These are phyloP conservation scores for Phytopythium kandeliae DNA, from an alignment of 352 stramenopile species.

Conservation along the genomic window DNA sequence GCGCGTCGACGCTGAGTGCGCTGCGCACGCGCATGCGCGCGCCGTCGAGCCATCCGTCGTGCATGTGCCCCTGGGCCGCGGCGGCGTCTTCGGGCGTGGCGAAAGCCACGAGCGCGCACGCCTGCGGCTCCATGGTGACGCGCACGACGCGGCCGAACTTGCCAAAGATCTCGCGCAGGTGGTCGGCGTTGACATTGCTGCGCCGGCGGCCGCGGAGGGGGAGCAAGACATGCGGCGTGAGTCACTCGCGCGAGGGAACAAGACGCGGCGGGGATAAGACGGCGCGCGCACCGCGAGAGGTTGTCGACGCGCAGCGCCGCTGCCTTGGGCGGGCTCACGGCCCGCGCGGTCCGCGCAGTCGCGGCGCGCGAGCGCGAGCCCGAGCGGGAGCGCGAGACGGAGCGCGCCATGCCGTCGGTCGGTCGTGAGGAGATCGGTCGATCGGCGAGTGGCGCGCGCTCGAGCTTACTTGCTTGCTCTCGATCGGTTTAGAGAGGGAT, in stretches of 20 bases:
- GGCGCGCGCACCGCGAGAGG: conserved; percentile 46
- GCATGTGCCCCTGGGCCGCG: conserved; percentile 64
- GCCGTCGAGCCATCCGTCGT: conserved; percentile 83
- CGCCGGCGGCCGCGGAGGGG: too few species aligned
- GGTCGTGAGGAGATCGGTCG: not conserved
- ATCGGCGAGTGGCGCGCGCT: too few species aligned
- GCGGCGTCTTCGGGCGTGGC: conserved; percentile 39
- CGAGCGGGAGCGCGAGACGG: conserved; percentile 2
- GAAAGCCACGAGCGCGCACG: conserved; percentile 51
- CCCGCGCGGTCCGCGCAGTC: not conserved
- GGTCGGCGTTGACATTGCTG: conserved; percentile 76
- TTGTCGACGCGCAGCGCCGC: conserved; percentile 68
- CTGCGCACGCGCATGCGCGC: conserved; percentile 62
- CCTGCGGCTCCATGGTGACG: conserved; percentile 46
- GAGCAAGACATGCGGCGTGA: too few species aligned
- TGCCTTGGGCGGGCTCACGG: conserved; percentile 13
- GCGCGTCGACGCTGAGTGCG: too few species aligned
- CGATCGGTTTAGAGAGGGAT: too few species aligned
- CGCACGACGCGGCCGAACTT: conserved; percentile 70
- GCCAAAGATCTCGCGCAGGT: conserved; percentile 82
- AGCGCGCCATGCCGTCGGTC: conserved; percentile 1
- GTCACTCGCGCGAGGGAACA: not conserved
- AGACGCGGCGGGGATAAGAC: not conserved
- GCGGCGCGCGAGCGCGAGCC: not conserved
- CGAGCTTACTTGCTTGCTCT: too few species aligned